A percentile compares a stretch with the other conserved stretches of the same genome.
Evolutionary conservation across 306 rosid genomes (phyloP).

Genomic region (Calophaca sinica): DNA sequence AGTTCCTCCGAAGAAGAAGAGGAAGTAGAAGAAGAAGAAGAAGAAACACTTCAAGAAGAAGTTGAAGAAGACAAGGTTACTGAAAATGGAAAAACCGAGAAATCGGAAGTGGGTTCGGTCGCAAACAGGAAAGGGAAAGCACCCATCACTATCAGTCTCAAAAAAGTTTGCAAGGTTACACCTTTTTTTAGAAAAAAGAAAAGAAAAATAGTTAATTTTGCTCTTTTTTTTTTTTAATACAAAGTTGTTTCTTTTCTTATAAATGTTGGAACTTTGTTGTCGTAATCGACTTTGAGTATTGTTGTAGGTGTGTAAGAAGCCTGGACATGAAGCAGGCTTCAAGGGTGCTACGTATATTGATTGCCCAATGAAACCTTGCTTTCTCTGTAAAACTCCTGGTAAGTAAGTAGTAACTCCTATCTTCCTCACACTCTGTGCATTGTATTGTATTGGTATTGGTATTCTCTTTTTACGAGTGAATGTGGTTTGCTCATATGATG

Average conservation of each 20-base stretch:
- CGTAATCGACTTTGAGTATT: conserved; percentile 4
- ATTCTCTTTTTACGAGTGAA: background rate
- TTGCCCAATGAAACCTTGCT: conserved; percentile 99
- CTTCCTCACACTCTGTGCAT: background rate
- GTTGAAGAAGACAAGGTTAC: conserved; percentile 42
- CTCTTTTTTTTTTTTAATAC: background rate
- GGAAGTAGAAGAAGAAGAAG: conserved; percentile 30
- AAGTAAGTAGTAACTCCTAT: conserved; percentile 21
- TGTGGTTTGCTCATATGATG: background rate
- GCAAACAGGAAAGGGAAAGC: conserved; percentile 65
- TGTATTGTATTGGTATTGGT: too few species aligned
- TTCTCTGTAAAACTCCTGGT: conserved; percentile 96
- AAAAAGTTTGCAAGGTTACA: conserved; percentile 84
- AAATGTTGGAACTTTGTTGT: conserved; percentile 1
- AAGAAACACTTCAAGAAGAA: conserved; percentile 14
- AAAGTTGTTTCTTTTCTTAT: background rate
- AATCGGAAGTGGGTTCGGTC: conserved; percentile 53
- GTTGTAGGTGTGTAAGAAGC: conserved; percentile 79
- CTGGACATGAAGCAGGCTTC: conserved; percentile 97
- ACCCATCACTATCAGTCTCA: conserved; percentile 68
- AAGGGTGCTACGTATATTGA: conserved; percentile 95
- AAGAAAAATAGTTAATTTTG: background rate
- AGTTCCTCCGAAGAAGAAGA: conserved; percentile 77
- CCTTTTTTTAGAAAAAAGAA: background rate
- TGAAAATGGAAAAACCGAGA: conserved; percentile 42